Base-by-base conservation (phyloP, 192 early-diverging fungal species). In the Piromyces finnis region DNA sequence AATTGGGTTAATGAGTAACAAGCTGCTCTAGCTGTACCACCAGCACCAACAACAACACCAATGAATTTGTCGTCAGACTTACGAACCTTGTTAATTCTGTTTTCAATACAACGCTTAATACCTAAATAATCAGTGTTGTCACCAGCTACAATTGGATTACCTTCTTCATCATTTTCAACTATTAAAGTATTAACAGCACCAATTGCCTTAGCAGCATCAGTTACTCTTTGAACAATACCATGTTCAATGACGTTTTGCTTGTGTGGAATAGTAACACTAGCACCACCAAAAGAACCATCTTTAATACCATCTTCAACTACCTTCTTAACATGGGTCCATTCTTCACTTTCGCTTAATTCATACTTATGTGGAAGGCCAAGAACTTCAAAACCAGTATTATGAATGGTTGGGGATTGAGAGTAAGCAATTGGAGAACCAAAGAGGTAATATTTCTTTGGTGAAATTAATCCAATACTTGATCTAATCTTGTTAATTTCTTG, bases 51-150 rank as follows among this genome's bases (percentile, higher is more conserved):
- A 0, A 99, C 93, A 59, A 96, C 87, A 14, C 93, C 97, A n/a
- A 86, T 80, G n/a, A 78, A 29, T 28, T 68, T 28, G 80, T 29
- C 68, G 13, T 78, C 35, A 7, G 79, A 80, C 77, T 28, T 29
- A 81, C 30, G 27, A 29, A 68, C 80, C 9, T 51, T 29, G 14
- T 9, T 28, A 27, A 29, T 30, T 81, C 41, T 81, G 68, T 30
- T 78, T 51, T 29, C 29, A 36, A 97, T 87, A 78, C 88, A 88
- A 30, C 85, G 85, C 68, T 86, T 86, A 78, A 99, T 97, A 35
- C 97, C 97, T 27, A 97, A 80, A 88, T 94, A 98, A 83, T 99
- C 97, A 22, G 97, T 99, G 85, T 99, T 99, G 81, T 97, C 96
- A 27, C 97, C 97, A 30, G 91, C 77, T 5, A 97, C 84, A 51